These are phyloP conservation scores for Truncatella angustata DNA, from an alignment of 2,329 filamentous ascomycete genomes.

Conservation along the genomic window DNA sequence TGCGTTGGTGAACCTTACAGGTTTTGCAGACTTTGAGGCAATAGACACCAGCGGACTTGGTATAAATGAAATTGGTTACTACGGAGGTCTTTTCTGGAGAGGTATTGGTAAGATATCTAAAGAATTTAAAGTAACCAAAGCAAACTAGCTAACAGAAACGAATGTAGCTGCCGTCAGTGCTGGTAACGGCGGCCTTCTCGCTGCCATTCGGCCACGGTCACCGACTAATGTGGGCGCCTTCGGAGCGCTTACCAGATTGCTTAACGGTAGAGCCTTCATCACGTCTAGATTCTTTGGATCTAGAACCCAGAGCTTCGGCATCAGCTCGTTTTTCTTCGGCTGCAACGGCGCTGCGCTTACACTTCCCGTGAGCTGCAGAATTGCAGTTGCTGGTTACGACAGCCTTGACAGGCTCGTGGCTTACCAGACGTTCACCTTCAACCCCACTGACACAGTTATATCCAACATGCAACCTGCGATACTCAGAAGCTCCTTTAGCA, in stretches of 20 bases:
- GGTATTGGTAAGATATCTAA: background rate
- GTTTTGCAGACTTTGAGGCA: background rate
- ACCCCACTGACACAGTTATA: background rate
- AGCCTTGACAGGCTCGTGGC: background rate
- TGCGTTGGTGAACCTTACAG: background rate
- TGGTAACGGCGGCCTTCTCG: background rate
- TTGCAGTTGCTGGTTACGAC: background rate
- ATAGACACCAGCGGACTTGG: background rate
- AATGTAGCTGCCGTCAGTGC: background rate
- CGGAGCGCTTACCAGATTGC: background rate
- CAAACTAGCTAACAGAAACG: background rate
- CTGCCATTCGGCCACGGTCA: background rate
- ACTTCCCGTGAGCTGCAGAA: background rate
- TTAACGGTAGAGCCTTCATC: background rate
- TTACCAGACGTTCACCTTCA: background rate
- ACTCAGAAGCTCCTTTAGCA: background rate
- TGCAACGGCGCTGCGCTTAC: background rate
- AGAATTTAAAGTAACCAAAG: background rate
- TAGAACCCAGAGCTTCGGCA: background rate
- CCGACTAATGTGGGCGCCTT: background rate
- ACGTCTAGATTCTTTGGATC: background rate
- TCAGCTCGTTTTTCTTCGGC: background rate
- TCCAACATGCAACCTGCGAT: background rate
- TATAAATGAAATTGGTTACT: background rate
- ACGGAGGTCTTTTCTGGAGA: background rate